Evolutionary conservation across 768 basidiomycete genomes (phyloP), one percentile per base, ranked within the genome.

Genomic region (Auricularia sp.): DNA sequence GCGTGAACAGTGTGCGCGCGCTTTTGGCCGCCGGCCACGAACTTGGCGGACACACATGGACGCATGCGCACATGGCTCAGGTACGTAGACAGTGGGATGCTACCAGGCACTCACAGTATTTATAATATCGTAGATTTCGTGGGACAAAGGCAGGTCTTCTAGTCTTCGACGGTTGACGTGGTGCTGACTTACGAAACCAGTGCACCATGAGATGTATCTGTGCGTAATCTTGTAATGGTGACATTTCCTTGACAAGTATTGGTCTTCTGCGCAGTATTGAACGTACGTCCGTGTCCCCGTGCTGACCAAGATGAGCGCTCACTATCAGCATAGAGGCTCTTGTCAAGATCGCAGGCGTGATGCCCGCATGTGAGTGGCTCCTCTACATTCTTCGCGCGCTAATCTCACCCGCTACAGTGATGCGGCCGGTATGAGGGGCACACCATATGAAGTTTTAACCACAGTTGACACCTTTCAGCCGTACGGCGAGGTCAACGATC

Each of bases 31-130:
- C 73, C 18, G 79, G 78, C 11, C 80, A 81, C 67, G 77, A 78
- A 67, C 64, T 81, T 61, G 79, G 72, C 3, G 79, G 79, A 36
- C 80, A 81, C 65, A 80, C 80, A 3, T 81, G 79, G 79, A 69
- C 69, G 10, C 79, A 81, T 64, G 69, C 70, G 12, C 67, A 77
- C 54, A 69, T 81, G 6, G 56, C 56, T 8, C 56, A 59, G 23
- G 11, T 35, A 18, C 29, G 53, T n/a, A 8, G 53, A 29, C 53
- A n/a, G 39, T 54, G 7, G 53, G n/a, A n/a, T 29, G 29, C 29
- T 29, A 29, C 29, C 29, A 29, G 29, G 29, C 1, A 29, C 29
- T 29, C 29, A 29, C 29, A 29, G 29, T 29, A 29, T 29, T 29
- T 29, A 29, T 29, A 29, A 29, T 29, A 29, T 29, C 29, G 53